These are phyloP conservation scores for Corylus heterophylla DNA, from an alignment of 306 rosid genomes.

Conservation along the genomic window DNA sequence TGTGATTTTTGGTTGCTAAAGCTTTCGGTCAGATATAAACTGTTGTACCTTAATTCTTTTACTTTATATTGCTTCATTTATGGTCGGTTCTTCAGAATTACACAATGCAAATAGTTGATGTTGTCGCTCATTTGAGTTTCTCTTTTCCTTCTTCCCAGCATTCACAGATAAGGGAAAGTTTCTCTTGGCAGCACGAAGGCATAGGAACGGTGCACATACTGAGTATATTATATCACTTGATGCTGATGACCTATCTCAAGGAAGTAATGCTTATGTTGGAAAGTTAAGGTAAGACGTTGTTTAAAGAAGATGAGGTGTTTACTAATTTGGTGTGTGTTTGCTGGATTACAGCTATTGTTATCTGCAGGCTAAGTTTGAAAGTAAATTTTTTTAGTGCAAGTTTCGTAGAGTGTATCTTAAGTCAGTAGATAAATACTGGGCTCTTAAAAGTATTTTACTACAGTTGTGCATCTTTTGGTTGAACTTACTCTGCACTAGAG, in stretches of 20 bases:
- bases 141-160: constrained; percentile 48
- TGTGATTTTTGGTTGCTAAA: constrained; percentile 3
- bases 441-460: background rate
- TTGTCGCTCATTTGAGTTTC: constrained; percentile 13
- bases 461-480: background rate
- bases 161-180: constrained; percentile 90
- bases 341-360: background rate
- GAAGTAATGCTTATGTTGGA: constrained; percentile 96
- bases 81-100: constrained; percentile 20
- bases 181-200: constrained; percentile 91
- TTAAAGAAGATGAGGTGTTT: background rate
- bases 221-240: constrained; percentile 94
- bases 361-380: constrained; percentile 10
- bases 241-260: constrained; percentile 85
- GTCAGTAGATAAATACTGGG: background rate
- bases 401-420: background rate
- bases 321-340: background rate
- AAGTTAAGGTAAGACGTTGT: constrained; percentile 67
- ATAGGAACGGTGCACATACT: constrained; percentile 82
- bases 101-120: constrained; percentile 10
- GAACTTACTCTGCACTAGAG: background rate
- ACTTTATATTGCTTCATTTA: background rate
- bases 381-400: background rate
- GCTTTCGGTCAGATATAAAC: background rate
- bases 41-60: background rate